These are phyloP conservation scores for Fusarium poae DNA, from an alignment of 2,329 filamentous ascomycete species.

Conservation along the genomic window DNA sequence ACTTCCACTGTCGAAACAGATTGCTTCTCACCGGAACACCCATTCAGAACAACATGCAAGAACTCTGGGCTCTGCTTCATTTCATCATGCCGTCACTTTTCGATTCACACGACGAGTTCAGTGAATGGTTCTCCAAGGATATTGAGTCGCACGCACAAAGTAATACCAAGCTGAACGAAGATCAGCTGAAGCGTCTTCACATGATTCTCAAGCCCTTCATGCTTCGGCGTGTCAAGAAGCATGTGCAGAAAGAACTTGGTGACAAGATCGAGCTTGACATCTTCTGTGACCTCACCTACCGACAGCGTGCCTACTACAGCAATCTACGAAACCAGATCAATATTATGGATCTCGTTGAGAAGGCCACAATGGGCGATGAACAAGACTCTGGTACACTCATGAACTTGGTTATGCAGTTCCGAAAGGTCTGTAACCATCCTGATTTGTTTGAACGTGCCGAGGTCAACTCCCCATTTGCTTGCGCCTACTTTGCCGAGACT, in stretches of 20 bases:
- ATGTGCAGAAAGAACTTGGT: conserved; percentile 97
- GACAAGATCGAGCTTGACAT: conserved; percentile 98
- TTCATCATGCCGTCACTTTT: conserved; percentile 99
- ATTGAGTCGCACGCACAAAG: conserved; percentile 99
- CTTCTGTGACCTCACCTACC: conserved; percentile 96
- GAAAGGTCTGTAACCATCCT: conserved; percentile 98
- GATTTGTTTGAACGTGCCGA: conserved; percentile 97
- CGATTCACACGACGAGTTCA: conserved; percentile 92
- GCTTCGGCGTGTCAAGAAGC: conserved; percentile 99
- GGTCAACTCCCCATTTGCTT: conserved; percentile 85
- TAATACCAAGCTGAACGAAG: conserved; percentile 99
- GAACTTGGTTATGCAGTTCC: conserved; percentile 99
- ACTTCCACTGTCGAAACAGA: conserved; percentile 95
- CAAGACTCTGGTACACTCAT: conserved; percentile 95
- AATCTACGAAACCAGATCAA: conserved; percentile 97
- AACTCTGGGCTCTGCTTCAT: conserved; percentile 96
- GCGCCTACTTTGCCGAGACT: conserved; percentile 91
- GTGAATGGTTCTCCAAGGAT: conserved; percentile 94
- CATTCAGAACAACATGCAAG: conserved; percentile 99
- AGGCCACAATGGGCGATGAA: conserved; percentile 93
- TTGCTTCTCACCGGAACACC: conserved; percentile 95
- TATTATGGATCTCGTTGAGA: conserved; percentile 98
- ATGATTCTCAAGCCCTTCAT: conserved; percentile 99
- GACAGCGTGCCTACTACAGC: conserved; percentile 92
- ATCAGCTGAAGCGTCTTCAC: conserved; percentile 94